These are phyloP conservation scores for Inga oerstediana DNA, from an alignment of 306 rosid genomes.

Conservation along the genomic window DNA sequence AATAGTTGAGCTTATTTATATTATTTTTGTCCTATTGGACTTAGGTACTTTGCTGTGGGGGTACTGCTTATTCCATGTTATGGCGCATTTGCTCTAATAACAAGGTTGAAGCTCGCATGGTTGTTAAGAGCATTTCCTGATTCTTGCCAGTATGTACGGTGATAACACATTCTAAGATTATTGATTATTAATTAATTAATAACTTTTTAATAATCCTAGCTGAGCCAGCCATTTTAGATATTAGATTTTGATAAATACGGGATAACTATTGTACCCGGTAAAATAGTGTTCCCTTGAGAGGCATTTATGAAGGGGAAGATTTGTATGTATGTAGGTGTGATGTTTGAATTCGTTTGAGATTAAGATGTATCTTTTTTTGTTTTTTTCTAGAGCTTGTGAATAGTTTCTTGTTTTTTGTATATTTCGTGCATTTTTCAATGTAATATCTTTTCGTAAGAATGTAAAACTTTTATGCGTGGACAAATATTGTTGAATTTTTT, in stretches of 20 bases:
- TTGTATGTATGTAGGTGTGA: neutral
- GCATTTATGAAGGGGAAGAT: neutral
- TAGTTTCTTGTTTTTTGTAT: neutral
- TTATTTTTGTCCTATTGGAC: neutral
- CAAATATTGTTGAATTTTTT: neutral
- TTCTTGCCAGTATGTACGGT: conserved; percentile 44
- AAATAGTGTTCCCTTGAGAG: neutral
- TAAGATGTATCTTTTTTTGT: neutral
- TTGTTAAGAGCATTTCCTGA: conserved; percentile 61
- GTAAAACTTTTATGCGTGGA: too few species aligned
- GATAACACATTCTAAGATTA: conserved; percentile 22
- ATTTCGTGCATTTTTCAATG: neutral
- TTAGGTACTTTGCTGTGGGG: conserved; percentile 86
- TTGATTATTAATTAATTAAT: neutral
- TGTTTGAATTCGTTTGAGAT: neutral
- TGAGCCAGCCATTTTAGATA: conserved; percentile 1
- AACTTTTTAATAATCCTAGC: neutral
- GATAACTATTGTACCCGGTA: neutral
- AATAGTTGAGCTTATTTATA: neutral
- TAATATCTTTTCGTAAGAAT: neutral
- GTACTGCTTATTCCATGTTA: conserved; percentile 82
- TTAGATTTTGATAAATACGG: conserved; percentile 16
- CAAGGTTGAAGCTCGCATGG: conserved; percentile 52
- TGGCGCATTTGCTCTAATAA: conserved; percentile 50
- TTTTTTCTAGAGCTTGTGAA: neutral